Percentiles rank a stretch among this genome's conserved stretches.
phyloP scores from a whole-genome alignment of 1,284 basidiomycete species.

The Gymnopus androsaceus region DNA sequence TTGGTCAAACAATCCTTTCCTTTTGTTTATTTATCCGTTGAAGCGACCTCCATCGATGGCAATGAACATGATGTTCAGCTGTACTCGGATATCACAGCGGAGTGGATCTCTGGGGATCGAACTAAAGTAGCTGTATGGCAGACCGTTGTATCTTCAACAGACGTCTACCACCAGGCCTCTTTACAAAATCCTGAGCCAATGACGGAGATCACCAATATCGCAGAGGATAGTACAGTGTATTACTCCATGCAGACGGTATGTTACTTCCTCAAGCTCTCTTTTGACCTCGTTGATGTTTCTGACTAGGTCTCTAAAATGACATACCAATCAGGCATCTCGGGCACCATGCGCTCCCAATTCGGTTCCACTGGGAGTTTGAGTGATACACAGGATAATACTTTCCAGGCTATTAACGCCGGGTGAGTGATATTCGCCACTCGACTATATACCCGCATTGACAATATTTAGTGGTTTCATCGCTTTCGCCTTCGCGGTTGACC shows the following conservation, averaged over 20 bases:
- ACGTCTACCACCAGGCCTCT: conserved; percentile 30
- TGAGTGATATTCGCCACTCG: conserved; percentile 5
- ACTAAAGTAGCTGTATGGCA: conserved; percentile 32
- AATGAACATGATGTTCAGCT: conserved; percentile 35
- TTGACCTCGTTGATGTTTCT: too few species aligned
- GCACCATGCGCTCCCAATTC: conserved; percentile 30
- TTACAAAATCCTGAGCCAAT: conserved; percentile 26
- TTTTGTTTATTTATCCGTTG: conserved; percentile 41
- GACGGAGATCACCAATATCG: conserved; percentile 32
- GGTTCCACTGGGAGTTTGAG: conserved; percentile 31
- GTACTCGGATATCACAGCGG: conserved; percentile 38
- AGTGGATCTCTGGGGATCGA: conserved; percentile 39
- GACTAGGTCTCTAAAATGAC: conserved; percentile 29
- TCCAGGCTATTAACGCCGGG: conserved; percentile 30
- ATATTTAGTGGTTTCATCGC: conserved; percentile 33
- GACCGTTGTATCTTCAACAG: conserved; percentile 23
- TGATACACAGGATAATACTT: conserved; percentile 33
- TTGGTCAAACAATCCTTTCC: conserved; percentile 38
- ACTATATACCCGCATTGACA: conserved; percentile 14
- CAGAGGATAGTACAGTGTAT: conserved; percentile 38
- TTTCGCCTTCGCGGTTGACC: conserved; percentile 34
- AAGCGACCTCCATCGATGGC: conserved; percentile 36
- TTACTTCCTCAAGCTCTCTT: neutral
- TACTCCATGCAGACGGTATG: conserved; percentile 32
- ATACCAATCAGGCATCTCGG: conserved; percentile 35